Percentiles rank a stretch among this genome's conserved stretches.
phyloP scores from a whole-genome alignment of 73 alveolate genomes.

The Paramecium caudatum region DNA sequence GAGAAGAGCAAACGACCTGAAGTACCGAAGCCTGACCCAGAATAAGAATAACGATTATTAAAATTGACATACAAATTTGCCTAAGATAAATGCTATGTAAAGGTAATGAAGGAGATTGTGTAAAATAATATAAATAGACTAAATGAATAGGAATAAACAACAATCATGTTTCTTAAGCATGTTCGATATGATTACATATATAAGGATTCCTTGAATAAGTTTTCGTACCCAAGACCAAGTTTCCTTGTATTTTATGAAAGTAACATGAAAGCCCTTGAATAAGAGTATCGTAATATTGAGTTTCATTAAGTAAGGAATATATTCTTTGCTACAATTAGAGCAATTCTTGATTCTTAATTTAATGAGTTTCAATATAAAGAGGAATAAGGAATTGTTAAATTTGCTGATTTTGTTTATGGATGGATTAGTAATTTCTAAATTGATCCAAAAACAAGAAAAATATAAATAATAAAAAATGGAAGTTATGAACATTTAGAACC shows the following conservation, averaged over 20 bases:
- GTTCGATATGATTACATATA: conserved; percentile 9
- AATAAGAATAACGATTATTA: conserved; percentile 20
- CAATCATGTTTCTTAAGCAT: conserved; percentile 33
- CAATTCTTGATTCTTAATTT: conserved; percentile 87
- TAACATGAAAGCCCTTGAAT: conserved; percentile 50
- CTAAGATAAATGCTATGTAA: conserved; percentile 23
- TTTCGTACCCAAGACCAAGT: conserved; percentile 52
- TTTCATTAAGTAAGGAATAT: conserved; percentile 10
- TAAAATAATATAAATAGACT: conserved; percentile 9
- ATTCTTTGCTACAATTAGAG: conserved; percentile 80
- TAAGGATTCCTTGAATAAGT: conserved; percentile 52
- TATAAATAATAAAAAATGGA: conserved; percentile 79
- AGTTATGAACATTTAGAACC: conserved; percentile 82
- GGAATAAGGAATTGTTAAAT: conserved; percentile 71
- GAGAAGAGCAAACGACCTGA: conserved; percentile 70
- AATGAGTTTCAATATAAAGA: conserved; percentile 81
- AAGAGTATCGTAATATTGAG: conserved; percentile 65
- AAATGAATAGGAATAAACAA: conserved; percentile 24
- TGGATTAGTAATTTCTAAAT: conserved; percentile 86
- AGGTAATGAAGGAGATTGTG: conserved; percentile 48
- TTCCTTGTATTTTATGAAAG: conserved; percentile 49
- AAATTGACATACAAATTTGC: conserved; percentile 43
- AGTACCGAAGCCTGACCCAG: conserved; percentile 58
- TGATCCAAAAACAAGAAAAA: conserved; percentile 76
- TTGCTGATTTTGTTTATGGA: conserved; percentile 87